Conservation (phyloP, 2,329 filamentous ascomycete species). For the Colletotrichum sp. region DNA sequence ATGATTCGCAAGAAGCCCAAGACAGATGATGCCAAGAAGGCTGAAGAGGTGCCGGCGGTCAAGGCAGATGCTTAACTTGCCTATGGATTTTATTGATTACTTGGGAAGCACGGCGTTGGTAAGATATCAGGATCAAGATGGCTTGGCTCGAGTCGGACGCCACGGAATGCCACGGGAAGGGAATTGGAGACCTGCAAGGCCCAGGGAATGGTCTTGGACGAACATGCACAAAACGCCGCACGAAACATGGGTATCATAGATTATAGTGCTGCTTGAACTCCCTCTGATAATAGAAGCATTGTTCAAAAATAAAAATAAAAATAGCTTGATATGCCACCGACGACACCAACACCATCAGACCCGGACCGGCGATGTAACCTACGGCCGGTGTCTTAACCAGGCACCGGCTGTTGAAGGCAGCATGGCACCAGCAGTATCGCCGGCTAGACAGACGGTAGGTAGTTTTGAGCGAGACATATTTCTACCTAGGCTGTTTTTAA, state of each 20-base stretch:
- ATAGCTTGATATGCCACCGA: not conserved
- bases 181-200: not conserved
- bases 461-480: not conserved
- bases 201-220: not conserved
- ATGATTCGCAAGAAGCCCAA: slow-evolving; percentile 58
- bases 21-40: not conserved
- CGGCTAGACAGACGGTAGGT: too few relatives aligned
- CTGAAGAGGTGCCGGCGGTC: not conserved
- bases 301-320: not conserved
- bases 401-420: fast-evolving
- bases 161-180: not conserved
- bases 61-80: not conserved
- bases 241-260: not conserved
- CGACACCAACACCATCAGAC: not conserved
- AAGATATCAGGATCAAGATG: not conserved
- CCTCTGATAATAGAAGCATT: not conserved
- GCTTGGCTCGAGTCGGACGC: not conserved
- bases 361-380: not conserved
- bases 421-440: not conserved
- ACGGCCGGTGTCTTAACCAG: fast-evolving
- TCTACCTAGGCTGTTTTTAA: fast-evolving
- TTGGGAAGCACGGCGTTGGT: not conserved
- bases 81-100: not conserved
- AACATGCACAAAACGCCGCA: not conserved
- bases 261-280: not conserved